Base-by-base conservation (phyloP, 768 basidiomycete species). In the Coprinopsis strossmayeri region DNA sequence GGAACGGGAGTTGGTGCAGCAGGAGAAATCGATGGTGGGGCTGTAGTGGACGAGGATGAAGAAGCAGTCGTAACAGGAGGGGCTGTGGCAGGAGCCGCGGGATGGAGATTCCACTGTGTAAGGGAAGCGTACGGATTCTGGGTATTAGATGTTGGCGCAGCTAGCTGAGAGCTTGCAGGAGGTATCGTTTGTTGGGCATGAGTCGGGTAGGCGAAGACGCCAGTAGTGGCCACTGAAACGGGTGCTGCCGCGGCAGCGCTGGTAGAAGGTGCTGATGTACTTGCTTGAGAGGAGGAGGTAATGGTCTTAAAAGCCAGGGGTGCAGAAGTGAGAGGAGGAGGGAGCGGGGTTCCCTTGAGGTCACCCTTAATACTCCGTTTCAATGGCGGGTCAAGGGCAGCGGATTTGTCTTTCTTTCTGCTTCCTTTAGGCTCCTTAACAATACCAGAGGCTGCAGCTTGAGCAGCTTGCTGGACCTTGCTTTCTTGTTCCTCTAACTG, bases 331-430 rank as follows among this genome's bases (percentile, higher is more conserved):
- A 87, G 59, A 2, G 84, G 84, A 5, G 87, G 86, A 18, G 87
- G 84, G 23, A 84, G 62, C 13, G 76, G 76, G 1, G 67, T 70
- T 2, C 72, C 78, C 58, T 78, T 82, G 17, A 64, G 46, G 43
- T 84, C 83, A 35, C 77, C 81, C 56, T 84, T 85, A 3, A 84
- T 71, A 54, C 82, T 84, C 51, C 85, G 73, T 63, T 81, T 87
- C 52, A 87, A 67, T 3, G 82, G 70, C 17, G 85, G 83, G 48
- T 87, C 84, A 24, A 76, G 62, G 24, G 75, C 60, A 2, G 67
- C 63, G 9, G 62, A 64, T 59, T 80, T 86, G 40, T 81, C 81
- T 59, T 82, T 86, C 73, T 80, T 85, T 59, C 69, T 71, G 24
- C 64, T 69, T 35, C 59, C 56, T 50, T 70, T 71, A n/a, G 50